Conservation (phyloP, 2,329 filamentous ascomycete species). For the Penicillium palitans region DNA sequence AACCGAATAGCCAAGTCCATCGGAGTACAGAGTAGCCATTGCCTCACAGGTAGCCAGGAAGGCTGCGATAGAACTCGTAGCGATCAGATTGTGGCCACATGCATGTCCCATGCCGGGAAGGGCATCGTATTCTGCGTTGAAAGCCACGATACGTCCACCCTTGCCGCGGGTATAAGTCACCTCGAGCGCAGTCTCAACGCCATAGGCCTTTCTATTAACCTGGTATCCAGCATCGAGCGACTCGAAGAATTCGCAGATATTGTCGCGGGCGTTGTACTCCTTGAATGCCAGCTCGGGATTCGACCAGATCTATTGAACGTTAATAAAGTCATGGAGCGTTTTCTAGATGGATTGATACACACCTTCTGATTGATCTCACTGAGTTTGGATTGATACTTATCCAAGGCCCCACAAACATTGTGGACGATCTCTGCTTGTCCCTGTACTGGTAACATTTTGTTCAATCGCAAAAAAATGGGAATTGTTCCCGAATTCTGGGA, state of each 20-base stretch:
- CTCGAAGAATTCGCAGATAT: slow-evolving; percentile 19
- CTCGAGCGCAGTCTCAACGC: slow-evolving; percentile 14
- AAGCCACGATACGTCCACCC: slow-evolving; percentile 29
- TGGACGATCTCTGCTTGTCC: slow-evolving; percentile 12
- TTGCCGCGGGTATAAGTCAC: slow-evolving; percentile 27
- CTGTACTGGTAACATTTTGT: slow-evolving; percentile 5
- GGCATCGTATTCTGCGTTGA: slow-evolving; percentile 38
- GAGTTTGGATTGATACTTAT: slow-evolving; percentile 22
- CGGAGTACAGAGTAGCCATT: slow-evolving; percentile 13
- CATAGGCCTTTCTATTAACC: slow-evolving; percentile 16
- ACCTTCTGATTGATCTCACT: slow-evolving; percentile 26
- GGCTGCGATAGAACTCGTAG: slow-evolving; percentile 27
- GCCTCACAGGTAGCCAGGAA: slow-evolving; percentile 27
- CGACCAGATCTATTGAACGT: slow-evolving; percentile 17
- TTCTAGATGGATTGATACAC: too few relatives aligned
- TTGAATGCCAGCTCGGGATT: slow-evolving; percentile 19
- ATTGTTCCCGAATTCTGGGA: not conserved
- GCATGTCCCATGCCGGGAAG: slow-evolving; percentile 33
- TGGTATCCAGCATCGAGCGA: slow-evolving; percentile 10
- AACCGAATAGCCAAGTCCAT: slow-evolving; percentile 16
- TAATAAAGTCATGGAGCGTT: not conserved
- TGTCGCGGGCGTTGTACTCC: slow-evolving; percentile 19
- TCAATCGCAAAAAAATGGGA: not conserved
- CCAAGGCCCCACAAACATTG: slow-evolving; percentile 9
- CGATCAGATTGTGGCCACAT: slow-evolving; percentile 34